Evolutionary conservation across 495 filamentous ascomycete species (phyloP).

Genomic region (Podospora comata): DNA sequence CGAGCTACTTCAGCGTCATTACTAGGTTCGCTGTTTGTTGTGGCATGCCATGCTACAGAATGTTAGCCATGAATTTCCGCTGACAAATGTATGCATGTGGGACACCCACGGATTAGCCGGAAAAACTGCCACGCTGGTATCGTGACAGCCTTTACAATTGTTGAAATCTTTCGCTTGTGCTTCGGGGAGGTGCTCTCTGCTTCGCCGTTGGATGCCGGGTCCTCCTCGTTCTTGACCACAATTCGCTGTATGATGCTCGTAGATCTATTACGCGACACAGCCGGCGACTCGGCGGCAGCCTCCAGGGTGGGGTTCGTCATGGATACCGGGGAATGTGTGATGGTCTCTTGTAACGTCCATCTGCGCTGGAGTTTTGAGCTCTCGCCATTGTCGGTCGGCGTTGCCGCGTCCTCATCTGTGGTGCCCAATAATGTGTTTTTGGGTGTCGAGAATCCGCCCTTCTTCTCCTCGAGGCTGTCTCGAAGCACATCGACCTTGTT

Average conservation of each 20-base stretch:
- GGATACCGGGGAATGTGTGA: constrained; percentile 25
- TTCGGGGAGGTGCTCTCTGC: constrained; percentile 36
- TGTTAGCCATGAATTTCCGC: constrained; percentile 41
- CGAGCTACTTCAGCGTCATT: constrained; percentile 48
- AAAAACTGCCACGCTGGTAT: constrained; percentile 99
- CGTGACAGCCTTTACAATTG: constrained; percentile 74
- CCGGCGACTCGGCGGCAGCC: constrained; percentile 21
- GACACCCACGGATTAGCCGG: constrained; percentile 69
- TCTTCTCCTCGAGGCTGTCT: constrained; percentile 58
- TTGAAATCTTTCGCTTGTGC: constrained; percentile 44
- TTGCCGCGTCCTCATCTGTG: constrained; percentile 31
- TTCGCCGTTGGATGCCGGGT: constrained; percentile 35
- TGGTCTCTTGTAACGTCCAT: constrained; percentile 32
- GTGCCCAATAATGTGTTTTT: constrained; percentile 40
- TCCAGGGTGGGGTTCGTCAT: constrained; percentile 16
- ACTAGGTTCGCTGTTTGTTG: constrained; percentile 41
- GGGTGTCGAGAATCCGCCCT: constrained; percentile 29
- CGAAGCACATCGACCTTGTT: constrained; percentile 87
- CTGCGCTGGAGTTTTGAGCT: constrained; percentile 24
- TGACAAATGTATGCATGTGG: background rate
- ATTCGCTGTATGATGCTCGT: constrained; percentile 51
- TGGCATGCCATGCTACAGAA: constrained; percentile 68
- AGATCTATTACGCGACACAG: constrained; percentile 37
- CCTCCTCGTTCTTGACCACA: constrained; percentile 38
- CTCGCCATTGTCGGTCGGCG: constrained; percentile 15